Conservation (phyloP, 2,329 filamentous ascomycete genomes). For the Aspergillus vadensis region DNA sequence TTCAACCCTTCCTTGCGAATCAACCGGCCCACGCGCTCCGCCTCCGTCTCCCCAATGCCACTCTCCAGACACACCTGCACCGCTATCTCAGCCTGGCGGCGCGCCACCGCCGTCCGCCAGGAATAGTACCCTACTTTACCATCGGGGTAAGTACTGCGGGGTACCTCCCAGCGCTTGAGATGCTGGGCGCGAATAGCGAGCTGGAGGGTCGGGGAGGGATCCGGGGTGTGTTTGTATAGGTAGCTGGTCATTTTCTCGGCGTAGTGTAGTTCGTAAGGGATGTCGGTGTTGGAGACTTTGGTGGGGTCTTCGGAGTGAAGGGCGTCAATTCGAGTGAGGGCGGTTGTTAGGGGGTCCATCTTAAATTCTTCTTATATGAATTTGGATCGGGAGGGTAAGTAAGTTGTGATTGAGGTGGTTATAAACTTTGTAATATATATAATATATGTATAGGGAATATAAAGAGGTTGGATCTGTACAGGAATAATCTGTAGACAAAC, state of each 20-base stretch:
- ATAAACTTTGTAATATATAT: not conserved
- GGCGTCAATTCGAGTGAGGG: conserved; percentile 70
- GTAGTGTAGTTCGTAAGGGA: conserved; percentile 81
- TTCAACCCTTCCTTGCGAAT: conserved; percentile 77
- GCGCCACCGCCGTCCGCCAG: conserved; percentile 76
- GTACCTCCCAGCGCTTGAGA: conserved; percentile 82
- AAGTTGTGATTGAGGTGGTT: not conserved
- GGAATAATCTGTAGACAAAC: too few species aligned
- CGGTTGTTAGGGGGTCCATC: conserved; percentile 45
- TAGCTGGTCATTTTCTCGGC: conserved; percentile 76
- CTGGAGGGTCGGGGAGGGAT: conserved; percentile 66
- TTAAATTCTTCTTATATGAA: not conserved
- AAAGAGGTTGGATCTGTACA: not conserved
- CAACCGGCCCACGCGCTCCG: conserved; percentile 66
- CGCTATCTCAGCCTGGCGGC: conserved; percentile 67
- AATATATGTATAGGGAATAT: too few species aligned
- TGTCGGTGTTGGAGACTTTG: conserved; percentile 37
- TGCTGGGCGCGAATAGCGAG: conserved; percentile 83
- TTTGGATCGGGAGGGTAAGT: not conserved
- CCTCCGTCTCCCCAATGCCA: conserved; percentile 56
- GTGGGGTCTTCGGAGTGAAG: conserved; percentile 71
- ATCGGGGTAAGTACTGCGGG: conserved; percentile 70
- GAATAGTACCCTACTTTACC: conserved; percentile 74
- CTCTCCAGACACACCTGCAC: conserved; percentile 54
- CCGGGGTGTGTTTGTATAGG: conserved; percentile 62